A percentile compares a stretch with the other conserved stretches of the same genome.
Evolutionary conservation across 129 eudicot genomes (phyloP).

Genomic region (Helichrysum umbraculigerum): DNA sequence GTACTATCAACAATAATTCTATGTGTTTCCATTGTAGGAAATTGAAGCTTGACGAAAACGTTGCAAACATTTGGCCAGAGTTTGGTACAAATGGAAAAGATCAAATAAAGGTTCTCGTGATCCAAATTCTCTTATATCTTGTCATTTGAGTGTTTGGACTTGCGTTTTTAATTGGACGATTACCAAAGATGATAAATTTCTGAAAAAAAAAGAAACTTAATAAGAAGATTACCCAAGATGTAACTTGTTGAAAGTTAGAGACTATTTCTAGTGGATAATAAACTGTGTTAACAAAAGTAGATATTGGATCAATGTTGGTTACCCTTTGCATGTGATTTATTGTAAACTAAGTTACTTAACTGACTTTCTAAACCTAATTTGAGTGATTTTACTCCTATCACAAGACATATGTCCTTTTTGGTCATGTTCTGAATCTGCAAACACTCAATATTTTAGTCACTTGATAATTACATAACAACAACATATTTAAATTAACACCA

Average conservation of each 20-base stretch:
- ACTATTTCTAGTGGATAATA: not conserved
- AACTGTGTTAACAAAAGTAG: not conserved
- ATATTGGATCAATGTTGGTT: not conserved
- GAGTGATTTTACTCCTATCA: no score
- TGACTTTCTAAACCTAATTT: no score
- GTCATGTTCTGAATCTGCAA: no score
- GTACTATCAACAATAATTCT: not conserved
- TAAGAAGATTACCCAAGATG: not conserved
- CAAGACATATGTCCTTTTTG: no score
- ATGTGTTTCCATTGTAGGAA: slow-evolving; percentile 46
- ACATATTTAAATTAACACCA: no score
- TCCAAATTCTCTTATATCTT: not conserved
- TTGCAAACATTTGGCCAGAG: slow-evolving; percentile 81
- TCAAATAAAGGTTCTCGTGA: slow-evolving; percentile 58
- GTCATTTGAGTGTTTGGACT: not conserved
- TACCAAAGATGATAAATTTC: not conserved
- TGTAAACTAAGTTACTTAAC: not conserved
- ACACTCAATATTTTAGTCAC: no score
- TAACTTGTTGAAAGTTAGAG: not conserved
- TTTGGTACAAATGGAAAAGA: slow-evolving; percentile 73
- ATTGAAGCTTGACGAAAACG: slow-evolving; percentile 74
- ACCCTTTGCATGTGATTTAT: not conserved
- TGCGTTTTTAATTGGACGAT: not conserved
- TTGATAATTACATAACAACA: no score
- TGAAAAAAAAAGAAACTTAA: not conserved